Conservation (phyloP, 2,329 filamentous ascomycete species). For the Lecanicillium sp. region DNA sequence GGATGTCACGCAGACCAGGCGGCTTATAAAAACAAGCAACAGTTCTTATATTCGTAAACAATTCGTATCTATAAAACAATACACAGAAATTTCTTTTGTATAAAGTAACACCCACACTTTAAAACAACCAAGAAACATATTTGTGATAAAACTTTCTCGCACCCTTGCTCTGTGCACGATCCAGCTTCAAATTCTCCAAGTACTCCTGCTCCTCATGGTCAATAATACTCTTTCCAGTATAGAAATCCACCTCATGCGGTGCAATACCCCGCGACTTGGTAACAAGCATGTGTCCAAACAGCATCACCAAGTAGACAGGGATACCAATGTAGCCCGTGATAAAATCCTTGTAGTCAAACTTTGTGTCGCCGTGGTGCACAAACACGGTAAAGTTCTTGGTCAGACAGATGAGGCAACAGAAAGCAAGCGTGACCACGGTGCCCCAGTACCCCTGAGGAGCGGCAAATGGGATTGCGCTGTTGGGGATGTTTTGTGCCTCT, state of each 20-base stretch:
- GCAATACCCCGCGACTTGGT: conserved; percentile 46
- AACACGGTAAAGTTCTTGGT: conserved; percentile 82
- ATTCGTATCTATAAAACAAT: no score
- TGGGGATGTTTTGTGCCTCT: conserved; percentile 48
- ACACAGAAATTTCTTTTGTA: no score
- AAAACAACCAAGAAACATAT: conserved; percentile 30
- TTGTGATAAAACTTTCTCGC: conserved; percentile 27
- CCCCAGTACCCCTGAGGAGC: conserved; percentile 66
- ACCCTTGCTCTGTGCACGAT: conserved; percentile 17
- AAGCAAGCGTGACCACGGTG: conserved; percentile 57
- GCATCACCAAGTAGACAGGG: conserved; percentile 61
- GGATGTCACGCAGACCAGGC: no score
- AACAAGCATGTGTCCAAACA: conserved; percentile 58
- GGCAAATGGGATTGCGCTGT: conserved; percentile 50
- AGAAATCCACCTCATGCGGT: conserved; percentile 58
- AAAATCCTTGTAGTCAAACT: conserved; percentile 67
- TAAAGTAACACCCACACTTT: conserved; percentile 7
- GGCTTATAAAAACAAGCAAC: no score
- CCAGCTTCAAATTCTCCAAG: conserved; percentile 33
- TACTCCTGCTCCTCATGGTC: conserved; percentile 66
- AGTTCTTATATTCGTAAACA: no score
- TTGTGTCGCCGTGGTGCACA: conserved; percentile 38
- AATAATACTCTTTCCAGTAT: conserved; percentile 63
- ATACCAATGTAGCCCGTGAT: conserved; percentile 72
- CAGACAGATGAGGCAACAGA: conserved; percentile 65